These are phyloP conservation scores for Colletotrichum higginsianum DNA, from an alignment of 2,329 filamentous ascomycete species.

Conservation along the genomic window DNA sequence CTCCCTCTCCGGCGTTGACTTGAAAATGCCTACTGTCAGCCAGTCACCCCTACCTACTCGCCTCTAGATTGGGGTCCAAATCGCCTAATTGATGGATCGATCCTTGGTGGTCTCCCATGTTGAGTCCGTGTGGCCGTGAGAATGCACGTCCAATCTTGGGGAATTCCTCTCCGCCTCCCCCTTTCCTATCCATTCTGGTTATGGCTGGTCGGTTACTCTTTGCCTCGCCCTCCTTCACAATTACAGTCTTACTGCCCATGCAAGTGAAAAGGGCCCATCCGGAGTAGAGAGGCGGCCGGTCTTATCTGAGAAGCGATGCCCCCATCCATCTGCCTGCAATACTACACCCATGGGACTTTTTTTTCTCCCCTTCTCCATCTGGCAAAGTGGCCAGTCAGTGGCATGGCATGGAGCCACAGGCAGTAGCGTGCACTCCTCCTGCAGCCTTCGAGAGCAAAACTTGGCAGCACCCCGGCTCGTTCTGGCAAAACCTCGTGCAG, in stretches of 20 bases:
- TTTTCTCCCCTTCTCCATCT: background rate
- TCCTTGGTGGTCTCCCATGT: background rate
- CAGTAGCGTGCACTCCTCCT: background rate
- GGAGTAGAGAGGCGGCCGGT: too few species aligned
- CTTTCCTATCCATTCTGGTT: conserved; percentile 21
- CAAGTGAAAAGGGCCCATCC: conserved; percentile 8
- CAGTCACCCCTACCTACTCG: too few species aligned
- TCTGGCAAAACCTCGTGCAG: conserved; percentile 30
- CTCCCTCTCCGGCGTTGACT: background rate
- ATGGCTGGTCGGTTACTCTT: conserved; percentile 11
- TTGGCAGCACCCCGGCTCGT: conserved; percentile 37
- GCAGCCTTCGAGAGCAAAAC: conserved; percentile 36
- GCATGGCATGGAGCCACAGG: too few species aligned
- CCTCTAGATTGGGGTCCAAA: conserved; percentile 8
- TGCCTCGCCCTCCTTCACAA: conserved; percentile 21
- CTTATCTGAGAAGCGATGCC: too few species aligned
- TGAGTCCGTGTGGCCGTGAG: background rate
- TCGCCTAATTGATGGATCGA: background rate
- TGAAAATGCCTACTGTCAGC: background rate
- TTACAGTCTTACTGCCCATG: conserved; percentile 20
- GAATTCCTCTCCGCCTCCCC: conserved; percentile 29
- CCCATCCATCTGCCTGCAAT: conserved; percentile 13
- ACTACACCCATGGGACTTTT: conserved; percentile 17
- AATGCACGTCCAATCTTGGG: conserved; percentile 15
- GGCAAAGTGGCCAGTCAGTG: too few species aligned